Evolutionary conservation across 805 yeast genomes (phyloP).

Genomic region (Kazachstania psychrophila): DNA sequence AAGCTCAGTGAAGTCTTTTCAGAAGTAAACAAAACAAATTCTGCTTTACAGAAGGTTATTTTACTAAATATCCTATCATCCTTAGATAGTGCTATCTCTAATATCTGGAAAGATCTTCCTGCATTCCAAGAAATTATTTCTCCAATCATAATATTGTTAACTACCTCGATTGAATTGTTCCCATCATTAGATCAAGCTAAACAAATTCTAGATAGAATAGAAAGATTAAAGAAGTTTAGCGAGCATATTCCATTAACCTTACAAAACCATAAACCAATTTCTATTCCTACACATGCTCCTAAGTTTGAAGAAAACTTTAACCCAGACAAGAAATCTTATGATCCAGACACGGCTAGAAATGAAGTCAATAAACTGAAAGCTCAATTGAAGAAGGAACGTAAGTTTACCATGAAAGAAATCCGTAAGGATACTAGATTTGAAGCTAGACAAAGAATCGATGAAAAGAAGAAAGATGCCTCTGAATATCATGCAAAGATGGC

Average conservation of each 20-base stretch:
- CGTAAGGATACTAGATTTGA: conserved; percentile 82
- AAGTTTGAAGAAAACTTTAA: conserved; percentile 92
- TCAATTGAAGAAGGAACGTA: conserved; percentile 84
- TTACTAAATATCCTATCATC: conserved; percentile 26
- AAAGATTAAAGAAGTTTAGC: conserved; percentile 41
- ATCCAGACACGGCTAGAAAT: conserved; percentile 68
- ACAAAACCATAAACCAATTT: conserved; percentile 76
- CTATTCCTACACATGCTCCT: conserved; percentile 80
- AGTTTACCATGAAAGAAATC: conserved; percentile 78
- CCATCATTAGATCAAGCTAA: conserved; percentile 28
- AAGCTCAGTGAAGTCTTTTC: conserved; percentile 21
- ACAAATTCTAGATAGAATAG: conserved; percentile 36
- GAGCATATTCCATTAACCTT: conserved; percentile 63
- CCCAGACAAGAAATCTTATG: conserved; percentile 89
- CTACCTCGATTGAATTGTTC: conserved; percentile 33
- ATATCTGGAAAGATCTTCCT: conserved; percentile 52
- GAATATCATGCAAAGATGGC: conserved; percentile 89
- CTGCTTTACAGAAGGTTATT: conserved; percentile 11
- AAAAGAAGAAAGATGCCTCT: conserved; percentile 62
- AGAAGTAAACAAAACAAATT: conserved; percentile 23
- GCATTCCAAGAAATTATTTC: conserved; percentile 51
- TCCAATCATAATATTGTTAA: conserved; percentile 39
- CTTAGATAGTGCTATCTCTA: conserved; percentile 26
- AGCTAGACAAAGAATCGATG: conserved; percentile 74
- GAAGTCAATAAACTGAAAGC: conserved; percentile 77